Conservation (phyloP, 192 early-diverging fungal genomes). For the Jimgerdemannia lactiflua region DNA sequence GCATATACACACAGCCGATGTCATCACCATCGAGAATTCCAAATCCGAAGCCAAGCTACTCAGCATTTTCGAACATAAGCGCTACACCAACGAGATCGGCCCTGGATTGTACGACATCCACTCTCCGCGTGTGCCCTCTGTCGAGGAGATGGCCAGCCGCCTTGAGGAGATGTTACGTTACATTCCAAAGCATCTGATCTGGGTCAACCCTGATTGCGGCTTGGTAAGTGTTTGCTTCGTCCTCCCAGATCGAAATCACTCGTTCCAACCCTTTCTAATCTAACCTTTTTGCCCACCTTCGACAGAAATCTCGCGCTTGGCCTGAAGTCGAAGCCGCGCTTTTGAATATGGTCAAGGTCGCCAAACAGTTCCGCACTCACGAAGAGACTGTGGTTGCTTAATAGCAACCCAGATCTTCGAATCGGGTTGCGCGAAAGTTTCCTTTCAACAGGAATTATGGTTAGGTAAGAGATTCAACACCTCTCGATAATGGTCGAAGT, state of each 20-base stretch:
- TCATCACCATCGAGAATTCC: slow-evolving; percentile 97
- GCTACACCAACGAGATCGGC: slow-evolving; percentile 89
- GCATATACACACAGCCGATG: slow-evolving; percentile 52
- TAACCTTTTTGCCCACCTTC: slow-evolving; percentile 83
- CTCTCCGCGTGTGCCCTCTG: slow-evolving; percentile 92
- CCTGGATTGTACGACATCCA: slow-evolving; percentile 99
- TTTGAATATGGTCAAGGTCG: slow-evolving; percentile 83
- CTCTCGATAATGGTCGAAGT: slow-evolving; percentile 7
- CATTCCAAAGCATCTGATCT: slow-evolving; percentile 75
- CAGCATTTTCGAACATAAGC: slow-evolving; percentile 76
- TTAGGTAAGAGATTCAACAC: slow-evolving; percentile 22
- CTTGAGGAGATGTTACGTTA: slow-evolving; percentile 83
- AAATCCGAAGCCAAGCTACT: slow-evolving; percentile 97
- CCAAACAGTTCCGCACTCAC: slow-evolving; percentile 57
- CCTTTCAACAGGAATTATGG: not conserved
- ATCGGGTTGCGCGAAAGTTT: not conserved
- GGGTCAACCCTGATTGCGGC: slow-evolving; percentile 99
- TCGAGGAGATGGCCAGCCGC: slow-evolving; percentile 85
- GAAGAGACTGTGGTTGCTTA: slow-evolving; percentile 3
- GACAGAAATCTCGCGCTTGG: slow-evolving; percentile 76
- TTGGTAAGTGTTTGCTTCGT: slow-evolving; percentile 37
- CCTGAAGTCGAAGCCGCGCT: slow-evolving; percentile 85
- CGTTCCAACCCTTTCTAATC: slow-evolving; percentile 61
- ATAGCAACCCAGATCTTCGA: slow-evolving; percentile 11
- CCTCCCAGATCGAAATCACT: no score